A percentile compares a stretch with the other conserved stretches of the same genome.
Conservation (phyloP, 2,329 filamentous ascomycete species). For the Acrocalymma vagum region DNA sequence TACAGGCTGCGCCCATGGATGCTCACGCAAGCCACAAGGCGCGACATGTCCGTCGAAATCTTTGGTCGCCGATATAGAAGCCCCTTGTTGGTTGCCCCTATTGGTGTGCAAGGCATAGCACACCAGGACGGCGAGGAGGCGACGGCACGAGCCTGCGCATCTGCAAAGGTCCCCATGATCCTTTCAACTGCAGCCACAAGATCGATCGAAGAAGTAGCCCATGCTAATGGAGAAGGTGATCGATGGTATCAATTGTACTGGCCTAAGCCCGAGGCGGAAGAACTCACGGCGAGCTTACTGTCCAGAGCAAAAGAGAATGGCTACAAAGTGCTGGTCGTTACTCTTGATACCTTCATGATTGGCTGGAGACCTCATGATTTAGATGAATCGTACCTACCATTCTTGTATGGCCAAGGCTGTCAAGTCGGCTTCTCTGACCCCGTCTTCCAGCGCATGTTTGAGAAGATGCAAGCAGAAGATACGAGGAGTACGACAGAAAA, state of each 20-base stretch:
- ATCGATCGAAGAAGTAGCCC: constrained; percentile 72
- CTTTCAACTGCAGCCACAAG: constrained; percentile 71
- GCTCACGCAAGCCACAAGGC: constrained; percentile 48
- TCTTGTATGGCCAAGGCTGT: constrained; percentile 56
- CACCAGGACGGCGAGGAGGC: constrained; percentile 72
- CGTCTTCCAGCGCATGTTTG: constrained; percentile 44
- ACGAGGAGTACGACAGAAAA: constrained; percentile 39
- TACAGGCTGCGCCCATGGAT: constrained; percentile 51
- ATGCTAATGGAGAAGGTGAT: constrained; percentile 64
- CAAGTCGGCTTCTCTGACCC: constrained; percentile 48
- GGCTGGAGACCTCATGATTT: constrained; percentile 75
- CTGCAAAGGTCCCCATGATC: constrained; percentile 70
- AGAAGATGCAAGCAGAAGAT: constrained; percentile 41
- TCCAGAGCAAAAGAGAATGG: constrained; percentile 68
- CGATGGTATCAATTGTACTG: constrained; percentile 82
- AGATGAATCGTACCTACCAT: constrained; percentile 69
- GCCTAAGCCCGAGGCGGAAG: constrained; percentile 70
- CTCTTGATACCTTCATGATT: constrained; percentile 74
- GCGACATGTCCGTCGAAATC: constrained; percentile 36
- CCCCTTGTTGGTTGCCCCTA: constrained; percentile 70
- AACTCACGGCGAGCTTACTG: constrained; percentile 71
- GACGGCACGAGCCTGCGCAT: constrained; percentile 68
- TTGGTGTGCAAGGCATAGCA: constrained; percentile 74
- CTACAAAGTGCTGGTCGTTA: constrained; percentile 74
- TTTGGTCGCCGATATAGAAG: constrained; percentile 55